Evolutionary conservation across 164 flowering plant genomes (phyloP), one percentile per base, ranked within the genome.

Genomic region (Umbilicus rupestris): DNA sequence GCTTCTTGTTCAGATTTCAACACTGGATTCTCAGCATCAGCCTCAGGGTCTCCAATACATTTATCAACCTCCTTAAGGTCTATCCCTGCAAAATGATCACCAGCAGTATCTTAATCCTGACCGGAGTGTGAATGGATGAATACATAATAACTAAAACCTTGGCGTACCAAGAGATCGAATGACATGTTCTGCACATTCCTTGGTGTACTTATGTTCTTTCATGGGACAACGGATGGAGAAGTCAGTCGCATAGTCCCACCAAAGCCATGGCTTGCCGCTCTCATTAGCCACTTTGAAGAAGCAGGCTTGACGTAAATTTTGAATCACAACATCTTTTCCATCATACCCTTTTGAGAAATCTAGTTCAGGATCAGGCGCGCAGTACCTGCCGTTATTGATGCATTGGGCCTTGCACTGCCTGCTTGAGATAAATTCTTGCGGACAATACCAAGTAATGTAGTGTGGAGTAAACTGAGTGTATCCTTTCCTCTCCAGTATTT

Each of bases 181-280:
- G 30, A 93, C 97, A 74, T 78, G 65, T 73, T 93, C 82, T 0
- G 97, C 96, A 78, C 98, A 90, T 55, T 93, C 91, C 70, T 86
- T 86, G 1, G 72, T 87, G 75, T 89, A 93, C 74, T 84, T 90
- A 63, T 90, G 79, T 62, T 84, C 87, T 73, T 90, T 90, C 97
- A 93, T 93, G 29, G 98, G 97, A 64, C 98, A 93, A 39, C 98
- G 89, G 74, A 89, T 84, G 10, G 89, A 62, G 81, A 93, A 93
- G 68, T 93, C 98, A 42, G 97, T 82, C 1, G 89, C 97, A 78
- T 93, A 93, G 68, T 93, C 98, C 98, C 98, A 93, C 98, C 98
- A 93, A 68, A 83, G 76, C 98, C 98, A 90, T 7, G 98, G 90
- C 70, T 81, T 90, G 31, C 88, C 85, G 70, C 75, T 84, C 73